phyloP scores from a whole-genome alignment of 371 early-diverging fungal species.

The Mucor irregularis region DNA sequence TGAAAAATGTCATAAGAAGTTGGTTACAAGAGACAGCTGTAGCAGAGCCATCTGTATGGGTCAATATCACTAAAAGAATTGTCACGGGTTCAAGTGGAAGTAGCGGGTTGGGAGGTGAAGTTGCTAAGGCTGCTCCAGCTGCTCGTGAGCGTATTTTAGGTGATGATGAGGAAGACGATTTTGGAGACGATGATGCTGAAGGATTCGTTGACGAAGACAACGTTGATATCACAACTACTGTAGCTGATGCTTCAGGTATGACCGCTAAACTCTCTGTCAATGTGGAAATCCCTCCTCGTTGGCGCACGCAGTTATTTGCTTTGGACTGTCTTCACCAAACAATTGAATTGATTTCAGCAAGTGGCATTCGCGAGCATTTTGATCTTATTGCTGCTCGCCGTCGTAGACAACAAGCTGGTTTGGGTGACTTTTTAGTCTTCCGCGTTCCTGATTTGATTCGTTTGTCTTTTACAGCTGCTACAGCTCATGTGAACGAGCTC shows the following conservation, averaged over 20 bases:
- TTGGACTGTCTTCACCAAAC: constrained; percentile 73
- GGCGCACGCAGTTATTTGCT: constrained; percentile 88
- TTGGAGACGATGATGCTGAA: constrained; percentile 45
- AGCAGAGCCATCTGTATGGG: constrained; percentile 80
- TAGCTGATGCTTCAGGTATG: constrained; percentile 48
- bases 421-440: constrained; percentile 75
- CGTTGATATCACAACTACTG: constrained; percentile 47
- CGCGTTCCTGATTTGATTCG: constrained; percentile 81
- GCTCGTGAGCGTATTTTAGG: constrained; percentile 20
- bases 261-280: constrained; percentile 41
- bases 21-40: constrained; percentile 75
- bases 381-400: constrained; percentile 67
- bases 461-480: constrained; percentile 85
- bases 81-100: constrained; percentile 56
- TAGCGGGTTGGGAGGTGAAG: neutral
- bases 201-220: constrained; percentile 45
- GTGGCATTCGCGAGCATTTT: constrained; percentile 68
- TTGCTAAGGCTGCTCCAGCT: constrained; percentile 4
- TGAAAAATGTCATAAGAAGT: constrained; percentile 76
- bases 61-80: constrained; percentile 80
- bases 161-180: constrained; percentile 33
- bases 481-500: constrained; percentile 77
- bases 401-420: constrained; percentile 53
- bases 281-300: constrained; percentile 75
- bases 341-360: constrained; percentile 57